Percentiles rank a stretch among this genome's conserved stretches.
Conservation (phyloP, 2,329 filamentous ascomycete genomes). For the Gnomoniopsis smithogilvyi region DNA sequence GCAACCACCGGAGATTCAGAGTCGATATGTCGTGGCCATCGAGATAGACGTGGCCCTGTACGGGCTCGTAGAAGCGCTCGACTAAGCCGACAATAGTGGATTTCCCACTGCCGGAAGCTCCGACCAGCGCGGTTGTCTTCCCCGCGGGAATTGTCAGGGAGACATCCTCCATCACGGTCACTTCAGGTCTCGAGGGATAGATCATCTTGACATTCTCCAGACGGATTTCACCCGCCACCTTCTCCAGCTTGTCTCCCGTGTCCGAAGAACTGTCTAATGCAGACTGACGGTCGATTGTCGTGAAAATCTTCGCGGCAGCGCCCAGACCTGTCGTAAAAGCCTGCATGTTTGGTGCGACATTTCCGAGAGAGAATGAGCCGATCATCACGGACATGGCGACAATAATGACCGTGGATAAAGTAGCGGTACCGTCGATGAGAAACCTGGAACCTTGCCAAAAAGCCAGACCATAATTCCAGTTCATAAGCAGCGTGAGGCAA, state of each 20-base stretch:
- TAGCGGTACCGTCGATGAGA: constrained; percentile 62
- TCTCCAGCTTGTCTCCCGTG: constrained; percentile 68
- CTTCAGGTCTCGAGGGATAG: constrained; percentile 89
- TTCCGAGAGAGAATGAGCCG: constrained; percentile 86
- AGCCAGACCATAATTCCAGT: constrained; percentile 80
- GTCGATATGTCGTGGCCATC: constrained; percentile 80
- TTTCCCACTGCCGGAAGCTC: constrained; percentile 91
- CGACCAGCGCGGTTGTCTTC: constrained; percentile 89
- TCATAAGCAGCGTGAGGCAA: constrained; percentile 78
- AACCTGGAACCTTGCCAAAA: constrained; percentile 87
- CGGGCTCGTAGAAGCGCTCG: constrained; percentile 91
- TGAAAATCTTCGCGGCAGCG: constrained; percentile 88
- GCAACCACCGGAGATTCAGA: constrained; percentile 85
- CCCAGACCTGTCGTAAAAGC: constrained; percentile 81
- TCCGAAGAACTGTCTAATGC: constrained; percentile 75
- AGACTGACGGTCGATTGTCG: constrained; percentile 84
- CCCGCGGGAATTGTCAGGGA: constrained; percentile 78
- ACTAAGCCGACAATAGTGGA: constrained; percentile 91
- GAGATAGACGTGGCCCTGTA: constrained; percentile 72
- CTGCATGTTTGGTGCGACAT: constrained; percentile 80
- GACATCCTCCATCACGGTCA: constrained; percentile 82
- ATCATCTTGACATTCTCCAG: constrained; percentile 85
- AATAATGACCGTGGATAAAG: constrained; percentile 71
- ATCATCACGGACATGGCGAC: constrained; percentile 91
- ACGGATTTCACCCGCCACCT: constrained; percentile 74